Evolutionary conservation across 441 rosid species (phyloP).

Genomic region (Populus hybrid): DNA sequence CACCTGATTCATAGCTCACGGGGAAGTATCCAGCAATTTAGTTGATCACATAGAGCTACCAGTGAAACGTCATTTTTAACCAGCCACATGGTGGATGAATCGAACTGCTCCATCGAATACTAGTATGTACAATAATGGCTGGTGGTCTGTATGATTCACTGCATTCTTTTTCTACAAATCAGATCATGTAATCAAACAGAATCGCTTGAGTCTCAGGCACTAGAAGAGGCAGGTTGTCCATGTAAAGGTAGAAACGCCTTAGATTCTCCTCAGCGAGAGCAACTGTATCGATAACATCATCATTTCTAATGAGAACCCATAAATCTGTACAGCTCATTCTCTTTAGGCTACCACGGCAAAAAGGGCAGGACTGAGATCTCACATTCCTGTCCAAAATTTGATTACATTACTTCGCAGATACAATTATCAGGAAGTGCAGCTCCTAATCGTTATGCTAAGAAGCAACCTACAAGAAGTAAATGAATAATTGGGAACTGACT

Average conservation of each 20-base stretch:
- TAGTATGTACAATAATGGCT: slow-evolving; percentile 25
- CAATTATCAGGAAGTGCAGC: not conserved
- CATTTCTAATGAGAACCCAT: slow-evolving; percentile 46
- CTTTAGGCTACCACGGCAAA: slow-evolving; percentile 58
- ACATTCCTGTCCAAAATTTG: slow-evolving; percentile 39
- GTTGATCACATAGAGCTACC: slow-evolving; percentile 24
- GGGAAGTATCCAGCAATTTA: slow-evolving; percentile 11
- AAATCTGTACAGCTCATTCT: slow-evolving; percentile 51
- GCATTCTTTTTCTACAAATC: slow-evolving; percentile 17
- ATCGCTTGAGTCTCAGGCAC: slow-evolving; percentile 44
- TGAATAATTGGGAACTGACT: not conserved
- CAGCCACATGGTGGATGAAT: slow-evolving; percentile 13
- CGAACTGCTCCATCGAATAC: slow-evolving; percentile 6
- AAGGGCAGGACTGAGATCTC: slow-evolving; percentile 67
- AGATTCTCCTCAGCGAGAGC: slow-evolving; percentile 55
- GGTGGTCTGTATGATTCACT: not conserved
- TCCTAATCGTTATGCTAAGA: not conserved
- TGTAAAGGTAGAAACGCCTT: slow-evolving; percentile 46
- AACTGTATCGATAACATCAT: slow-evolving; percentile 40
- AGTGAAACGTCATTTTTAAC: slow-evolving; percentile 4
- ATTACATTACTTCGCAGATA: not conserved
- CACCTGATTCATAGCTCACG: not conserved
- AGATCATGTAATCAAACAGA: slow-evolving; percentile 61
- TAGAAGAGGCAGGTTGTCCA: slow-evolving; percentile 46
- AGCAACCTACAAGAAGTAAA: not conserved